Evolutionary conservation across 176 grass and related monocot genomes (phyloP).

Genomic region (Musa schizocarpa): DNA sequence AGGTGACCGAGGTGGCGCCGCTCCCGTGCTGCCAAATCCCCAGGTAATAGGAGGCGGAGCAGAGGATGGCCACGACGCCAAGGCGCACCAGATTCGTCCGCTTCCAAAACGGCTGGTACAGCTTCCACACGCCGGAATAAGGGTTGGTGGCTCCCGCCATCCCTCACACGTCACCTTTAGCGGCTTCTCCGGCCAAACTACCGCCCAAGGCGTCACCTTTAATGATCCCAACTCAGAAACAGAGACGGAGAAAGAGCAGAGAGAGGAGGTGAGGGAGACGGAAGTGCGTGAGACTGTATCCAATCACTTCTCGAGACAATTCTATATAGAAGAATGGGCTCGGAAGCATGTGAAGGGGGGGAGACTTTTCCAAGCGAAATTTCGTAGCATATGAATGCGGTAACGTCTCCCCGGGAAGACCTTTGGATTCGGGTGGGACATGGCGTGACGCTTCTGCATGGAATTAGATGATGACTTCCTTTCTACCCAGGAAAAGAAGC

Average conservation of each 20-base stretch:
- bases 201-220: not conserved
- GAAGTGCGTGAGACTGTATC: not conserved
- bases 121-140: slow-evolving; percentile 6
- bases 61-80: slow-evolving; percentile 53
- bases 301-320: not conserved
- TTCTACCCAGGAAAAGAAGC: no score
- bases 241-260: not conserved
- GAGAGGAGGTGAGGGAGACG: not conserved
- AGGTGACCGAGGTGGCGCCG: slow-evolving; percentile 16
- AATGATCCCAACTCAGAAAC: not conserved
- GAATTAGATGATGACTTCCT: no score
- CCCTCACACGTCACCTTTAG: not conserved
- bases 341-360: not conserved
- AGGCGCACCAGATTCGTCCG: slow-evolving; percentile 39
- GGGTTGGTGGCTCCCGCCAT: slow-evolving; percentile 19
- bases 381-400: no score
- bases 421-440: no score
- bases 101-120: slow-evolving; percentile 11
- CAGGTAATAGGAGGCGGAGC: slow-evolving; percentile 66
- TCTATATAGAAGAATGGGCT: not conserved
- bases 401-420: no score
- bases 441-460: no score
- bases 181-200: not conserved
- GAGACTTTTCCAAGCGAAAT: no score
- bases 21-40: slow-evolving; percentile 66